phyloP scores from a whole-genome alignment of 1,284 basidiomycete genomes.

The Ustilago cynodontis region DNA sequence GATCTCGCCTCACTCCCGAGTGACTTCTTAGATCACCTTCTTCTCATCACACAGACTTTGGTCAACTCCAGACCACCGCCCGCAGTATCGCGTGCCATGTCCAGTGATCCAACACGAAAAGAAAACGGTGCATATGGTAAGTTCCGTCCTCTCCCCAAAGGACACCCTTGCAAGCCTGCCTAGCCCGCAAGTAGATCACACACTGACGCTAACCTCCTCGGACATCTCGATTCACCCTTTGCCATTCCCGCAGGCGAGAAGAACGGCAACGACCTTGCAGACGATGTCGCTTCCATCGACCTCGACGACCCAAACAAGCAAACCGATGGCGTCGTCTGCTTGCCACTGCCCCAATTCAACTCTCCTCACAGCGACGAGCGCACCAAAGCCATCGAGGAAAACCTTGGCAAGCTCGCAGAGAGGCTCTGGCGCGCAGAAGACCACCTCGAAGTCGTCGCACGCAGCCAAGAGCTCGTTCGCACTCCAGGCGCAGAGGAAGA shows the following conservation, averaged over 20 bases:
- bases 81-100: constrained; percentile 40
- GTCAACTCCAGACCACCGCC: constrained; percentile 56
- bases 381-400: constrained; percentile 56
- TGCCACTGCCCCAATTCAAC: constrained; percentile 59
- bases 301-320: constrained; percentile 20
- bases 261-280: constrained; percentile 26
- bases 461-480: constrained; percentile 48
- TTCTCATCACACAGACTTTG: constrained; percentile 58
- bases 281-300: constrained; percentile 49
- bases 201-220: too few species aligned
- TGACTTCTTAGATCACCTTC: constrained; percentile 65
- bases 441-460: constrained; percentile 51
- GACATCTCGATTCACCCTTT: neutral
- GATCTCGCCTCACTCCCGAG: constrained; percentile 50
- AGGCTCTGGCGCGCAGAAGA: constrained; percentile 63
- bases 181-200: neutral
- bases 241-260: constrained; percentile 2
- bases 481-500: constrained; percentile 45
- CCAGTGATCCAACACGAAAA: constrained; percentile 35
- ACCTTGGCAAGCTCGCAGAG: constrained; percentile 57
- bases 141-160: neutral
- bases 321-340: constrained; percentile 36
- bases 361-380: constrained; percentile 48
- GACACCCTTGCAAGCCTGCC: neutral
- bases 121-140: constrained; percentile 16